Base-by-base conservation (phyloP, 1,284 basidiomycete genomes). In the Kwoniella shivajii region DNA sequence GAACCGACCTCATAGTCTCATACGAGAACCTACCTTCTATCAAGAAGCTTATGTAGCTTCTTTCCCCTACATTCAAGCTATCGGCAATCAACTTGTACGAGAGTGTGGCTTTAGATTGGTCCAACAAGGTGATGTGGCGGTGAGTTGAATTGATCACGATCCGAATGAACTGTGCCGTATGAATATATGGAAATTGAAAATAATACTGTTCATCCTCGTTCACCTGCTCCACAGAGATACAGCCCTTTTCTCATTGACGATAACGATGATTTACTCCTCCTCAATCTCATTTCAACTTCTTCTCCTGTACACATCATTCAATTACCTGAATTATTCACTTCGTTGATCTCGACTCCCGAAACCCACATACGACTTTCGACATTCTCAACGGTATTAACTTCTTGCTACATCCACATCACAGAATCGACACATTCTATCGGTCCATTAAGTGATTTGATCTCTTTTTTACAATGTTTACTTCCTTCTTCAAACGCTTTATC, bases 381-480 rank as follows among this genome's bases (percentile, higher is more conserved):
- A 4, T 58, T 58, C n/a, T 46, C 51, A 16, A 54, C 51, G 5
- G 20, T 58, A 4, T 26, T 58, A 6, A 54, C 49, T 5, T 30
- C 51, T 4, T 27, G 3, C 7, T 31, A 47, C 3, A 48, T 43
- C 24, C 44, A 42, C n/a, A 42, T 58, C 3, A 54, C 56, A 13
- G 10, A 33, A 6, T 22, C 26, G 11, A 58, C 46, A 10, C 16
- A 48, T 11, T 22, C n/a, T 20, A 33, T 58, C 24, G 33, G 29
- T 1, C 51, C 51, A 13, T 22, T 58, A 3, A 36, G 30, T 6
- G 56, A 58, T 20, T 30, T 58, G 18, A 47, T 50, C 7, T 42
- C 37, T 22, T 54, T 58, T 16, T 47, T 58, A 22, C 50, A 58
- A 42, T 58, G 56, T 24, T 31, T 58, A 16, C 38, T 58, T 27